Base-by-base conservation (phyloP, 371 early-diverging fungal species). In the Mucor indicus region DNA sequence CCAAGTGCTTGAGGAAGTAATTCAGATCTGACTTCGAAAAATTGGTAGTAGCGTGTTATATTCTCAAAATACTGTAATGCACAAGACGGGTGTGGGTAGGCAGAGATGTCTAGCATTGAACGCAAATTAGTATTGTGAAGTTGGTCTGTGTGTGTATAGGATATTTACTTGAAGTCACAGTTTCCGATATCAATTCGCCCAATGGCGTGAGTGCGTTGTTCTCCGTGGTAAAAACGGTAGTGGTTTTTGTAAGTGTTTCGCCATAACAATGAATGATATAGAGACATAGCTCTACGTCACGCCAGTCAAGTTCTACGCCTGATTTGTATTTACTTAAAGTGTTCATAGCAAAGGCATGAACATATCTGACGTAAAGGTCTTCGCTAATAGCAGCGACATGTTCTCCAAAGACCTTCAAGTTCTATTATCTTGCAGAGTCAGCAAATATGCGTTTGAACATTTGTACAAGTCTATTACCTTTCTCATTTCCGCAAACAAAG, bases 11-110 rank as follows among this genome's bases (percentile, higher is more conserved):
- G 70, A 10, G 88, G 88, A 16, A 92, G 72, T 44, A 72, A 80
- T 17, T 89, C 83, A 5, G 84, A 81, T 10, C 81, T 67, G 31
- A 69, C 55, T 22, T 87, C 85, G 53, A 91, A 89, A 64, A 91
- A 91, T 48, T 77, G 79, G 48, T 79, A 65, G 50, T 91, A 92
- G 25, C 91, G 84, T 27, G 79, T 73, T 7, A 85, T 69, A 56
- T 79, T 85, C 53, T 93, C 94, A 66, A 89, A 91, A 55, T 75
- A 93, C 31, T 80, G 76, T 41, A 84, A 63, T 1, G 89, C 77
- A 16, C 89, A 81, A 0, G 90, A 85, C 16, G 86, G 83, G 55
- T 92, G 92, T n/a, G 88, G 87, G 49, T 85, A 90, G n/a, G 75
- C 64, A 10, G 87, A 83, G 15, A 92, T 79, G 17, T 80, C 85